Conservation (phyloP, 2,329 filamentous ascomycete genomes). For the Pseudonectria foliicola region DNA sequence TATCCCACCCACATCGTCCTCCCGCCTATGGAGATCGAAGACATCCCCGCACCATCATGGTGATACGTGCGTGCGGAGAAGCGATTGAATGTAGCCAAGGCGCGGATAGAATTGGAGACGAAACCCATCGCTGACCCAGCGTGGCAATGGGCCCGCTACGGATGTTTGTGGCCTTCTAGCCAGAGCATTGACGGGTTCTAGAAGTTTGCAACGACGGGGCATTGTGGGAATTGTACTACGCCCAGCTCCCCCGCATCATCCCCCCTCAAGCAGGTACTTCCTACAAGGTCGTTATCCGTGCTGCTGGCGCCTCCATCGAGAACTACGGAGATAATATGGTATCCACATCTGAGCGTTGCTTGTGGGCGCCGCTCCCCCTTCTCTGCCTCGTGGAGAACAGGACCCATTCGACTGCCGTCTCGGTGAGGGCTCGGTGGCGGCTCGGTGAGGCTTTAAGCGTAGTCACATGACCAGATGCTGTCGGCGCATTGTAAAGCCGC, state of each 20-base stretch:
- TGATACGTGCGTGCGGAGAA: no score
- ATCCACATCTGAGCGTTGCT: constrained; percentile 8
- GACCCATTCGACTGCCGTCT: constrained; percentile 1
- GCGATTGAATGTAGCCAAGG: no score
- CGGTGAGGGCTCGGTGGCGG: constrained; percentile 8
- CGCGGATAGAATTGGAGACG: no score
- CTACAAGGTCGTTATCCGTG: constrained; percentile 21
- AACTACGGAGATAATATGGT: constrained; percentile 12
- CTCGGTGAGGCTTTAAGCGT: constrained; percentile 11
- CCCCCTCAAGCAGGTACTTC: constrained; percentile 15
- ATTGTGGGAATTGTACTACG: constrained; percentile 13
- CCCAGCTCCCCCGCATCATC: constrained; percentile 19
- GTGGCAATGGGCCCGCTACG: constrained; percentile 12
- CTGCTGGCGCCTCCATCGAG: constrained; percentile 21
- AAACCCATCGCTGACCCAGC: no score
- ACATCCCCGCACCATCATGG: no score
- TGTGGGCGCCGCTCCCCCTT: constrained; percentile 10
- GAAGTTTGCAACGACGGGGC: constrained; percentile 17
- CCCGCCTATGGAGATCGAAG: no score
- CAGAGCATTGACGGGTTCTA: constrained; percentile 20
- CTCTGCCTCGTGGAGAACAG: constrained; percentile 6
- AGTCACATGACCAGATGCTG: background rate
- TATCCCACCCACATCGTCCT: no score
- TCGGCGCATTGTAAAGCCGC: constrained; percentile 12
- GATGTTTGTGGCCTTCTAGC: constrained; percentile 13